Conservation (phyloP, 2,329 filamentous ascomycete genomes). For the Fusarium miscanthi region DNA sequence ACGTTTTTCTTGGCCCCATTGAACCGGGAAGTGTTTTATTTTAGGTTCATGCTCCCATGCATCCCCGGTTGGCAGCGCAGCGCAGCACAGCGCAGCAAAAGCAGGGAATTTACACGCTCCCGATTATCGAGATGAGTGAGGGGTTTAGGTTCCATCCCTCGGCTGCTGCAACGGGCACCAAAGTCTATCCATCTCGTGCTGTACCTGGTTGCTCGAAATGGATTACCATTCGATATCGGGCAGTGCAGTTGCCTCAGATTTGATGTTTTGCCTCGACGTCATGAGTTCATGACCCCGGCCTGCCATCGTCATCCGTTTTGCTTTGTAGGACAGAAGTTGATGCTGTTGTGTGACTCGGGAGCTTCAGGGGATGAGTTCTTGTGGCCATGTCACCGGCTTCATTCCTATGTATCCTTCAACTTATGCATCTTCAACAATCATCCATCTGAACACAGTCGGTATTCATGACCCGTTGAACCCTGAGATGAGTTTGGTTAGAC, state of each 20-base stretch:
- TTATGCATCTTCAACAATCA: neutral
- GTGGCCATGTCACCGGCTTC: neutral
- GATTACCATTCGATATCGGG: neutral
- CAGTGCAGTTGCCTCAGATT: neutral
- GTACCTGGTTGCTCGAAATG: neutral
- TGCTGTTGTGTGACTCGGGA: constrained; percentile 9
- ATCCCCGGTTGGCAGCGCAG: constrained; percentile 2
- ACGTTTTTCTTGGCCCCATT: neutral
- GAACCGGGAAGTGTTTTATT: constrained; percentile 1
- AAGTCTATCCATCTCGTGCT: constrained; percentile 9
- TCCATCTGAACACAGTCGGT: neutral
- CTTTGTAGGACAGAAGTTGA: constrained; percentile 2
- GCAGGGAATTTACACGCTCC: neutral
- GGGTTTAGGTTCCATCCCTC: neutral
- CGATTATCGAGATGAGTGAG: neutral
- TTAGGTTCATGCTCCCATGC: constrained; percentile 6
- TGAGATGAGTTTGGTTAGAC: neutral
- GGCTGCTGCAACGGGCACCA: constrained; percentile 8
- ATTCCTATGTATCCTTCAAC: neutral
- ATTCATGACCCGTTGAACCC: constrained; percentile 5
- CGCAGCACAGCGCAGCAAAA: neutral
- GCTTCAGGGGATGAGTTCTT: neutral
- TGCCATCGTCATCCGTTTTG: constrained; percentile 35
- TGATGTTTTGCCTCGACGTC: constrained; percentile 13
- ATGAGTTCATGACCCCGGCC: constrained; percentile 20